Conservation (phyloP, 169 alveolate genomes). For the Besnoitia besnoiti region DNA sequence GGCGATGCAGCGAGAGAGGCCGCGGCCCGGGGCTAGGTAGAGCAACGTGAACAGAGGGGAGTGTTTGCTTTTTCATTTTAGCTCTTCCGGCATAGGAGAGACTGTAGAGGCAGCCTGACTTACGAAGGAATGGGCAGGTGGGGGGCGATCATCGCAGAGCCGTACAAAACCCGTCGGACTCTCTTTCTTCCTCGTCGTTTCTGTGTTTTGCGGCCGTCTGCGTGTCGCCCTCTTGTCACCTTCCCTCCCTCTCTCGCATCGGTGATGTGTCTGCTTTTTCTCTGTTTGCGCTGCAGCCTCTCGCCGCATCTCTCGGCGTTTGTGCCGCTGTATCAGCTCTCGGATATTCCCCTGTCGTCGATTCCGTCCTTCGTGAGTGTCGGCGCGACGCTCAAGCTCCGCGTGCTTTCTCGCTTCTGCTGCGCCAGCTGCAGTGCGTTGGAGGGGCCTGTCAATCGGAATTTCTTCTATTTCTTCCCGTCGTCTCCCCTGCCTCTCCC, state of each 20-base stretch:
- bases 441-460: not conserved
- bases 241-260: too few relatives aligned
- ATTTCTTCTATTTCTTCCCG: not conserved
- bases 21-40: too few relatives aligned
- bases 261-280: too few relatives aligned
- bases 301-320: slow-evolving; percentile 30
- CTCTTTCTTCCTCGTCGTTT: not conserved
- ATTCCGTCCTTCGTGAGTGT: not conserved
- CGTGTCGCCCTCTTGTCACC: too few relatives aligned
- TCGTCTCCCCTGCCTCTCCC: not conserved
- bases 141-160: too few relatives aligned
- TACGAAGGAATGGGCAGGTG: too few relatives aligned
- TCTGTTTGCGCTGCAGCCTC: not conserved
- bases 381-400: slow-evolving; percentile 2
- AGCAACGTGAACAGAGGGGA: too few relatives aligned
- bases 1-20: too few relatives aligned
- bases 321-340: slow-evolving; percentile 20
- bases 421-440: slow-evolving; percentile 16
- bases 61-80: too few relatives aligned
- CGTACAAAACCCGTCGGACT: not conserved
- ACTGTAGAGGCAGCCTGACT: too few relatives aligned
- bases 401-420: slow-evolving; percentile 15
- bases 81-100: too few relatives aligned
- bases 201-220: not conserved
- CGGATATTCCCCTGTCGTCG: slow-evolving; percentile 19